Evolutionary conservation across 129 eudicot genomes (phyloP).

Genomic region (Deinandra increscens): DNA sequence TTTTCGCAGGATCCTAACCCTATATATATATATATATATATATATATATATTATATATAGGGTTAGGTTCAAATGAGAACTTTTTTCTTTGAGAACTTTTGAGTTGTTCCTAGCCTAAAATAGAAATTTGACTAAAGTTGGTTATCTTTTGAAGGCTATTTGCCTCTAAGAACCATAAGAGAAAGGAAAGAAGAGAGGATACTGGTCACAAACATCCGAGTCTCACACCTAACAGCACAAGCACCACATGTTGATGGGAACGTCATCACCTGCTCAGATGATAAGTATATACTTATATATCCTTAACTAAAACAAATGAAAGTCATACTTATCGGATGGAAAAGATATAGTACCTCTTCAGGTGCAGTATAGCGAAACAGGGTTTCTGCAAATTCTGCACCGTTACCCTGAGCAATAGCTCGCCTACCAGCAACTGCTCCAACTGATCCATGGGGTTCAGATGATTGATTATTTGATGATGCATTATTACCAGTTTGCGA

Average conservation of each 20-base stretch:
- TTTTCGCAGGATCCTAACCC: no score
- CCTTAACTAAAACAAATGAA: not conserved
- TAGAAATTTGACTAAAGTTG: not conserved
- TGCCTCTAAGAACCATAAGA: conserved; percentile 1
- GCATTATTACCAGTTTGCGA: conserved; percentile 42
- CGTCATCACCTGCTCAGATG: conserved; percentile 73
- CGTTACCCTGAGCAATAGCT: conserved; percentile 87
- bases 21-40: no score
- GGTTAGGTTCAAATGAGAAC: no score
- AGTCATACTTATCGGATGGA: not conserved
- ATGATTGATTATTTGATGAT: conserved; percentile 30
- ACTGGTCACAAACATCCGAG: conserved; percentile 92
- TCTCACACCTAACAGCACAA: conserved; percentile 76
- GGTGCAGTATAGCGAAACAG: conserved; percentile 91
- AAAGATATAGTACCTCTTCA: conserved; percentile 65
- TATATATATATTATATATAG: no score
- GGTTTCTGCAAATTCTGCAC: conserved; percentile 72
- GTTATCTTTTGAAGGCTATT: not conserved
- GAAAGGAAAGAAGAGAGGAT: conserved; percentile 46
- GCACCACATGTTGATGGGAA: conserved; percentile 96
- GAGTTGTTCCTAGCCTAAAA: no score
- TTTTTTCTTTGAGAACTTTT: no score
- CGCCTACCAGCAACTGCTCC: conserved; percentile 88
- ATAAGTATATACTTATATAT: not conserved
- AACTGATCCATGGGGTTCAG: conserved; percentile 83